Evolutionary conservation across 352 stramenopile species (phyloP).

Genomic region (Phytopythium aichiense): DNA sequence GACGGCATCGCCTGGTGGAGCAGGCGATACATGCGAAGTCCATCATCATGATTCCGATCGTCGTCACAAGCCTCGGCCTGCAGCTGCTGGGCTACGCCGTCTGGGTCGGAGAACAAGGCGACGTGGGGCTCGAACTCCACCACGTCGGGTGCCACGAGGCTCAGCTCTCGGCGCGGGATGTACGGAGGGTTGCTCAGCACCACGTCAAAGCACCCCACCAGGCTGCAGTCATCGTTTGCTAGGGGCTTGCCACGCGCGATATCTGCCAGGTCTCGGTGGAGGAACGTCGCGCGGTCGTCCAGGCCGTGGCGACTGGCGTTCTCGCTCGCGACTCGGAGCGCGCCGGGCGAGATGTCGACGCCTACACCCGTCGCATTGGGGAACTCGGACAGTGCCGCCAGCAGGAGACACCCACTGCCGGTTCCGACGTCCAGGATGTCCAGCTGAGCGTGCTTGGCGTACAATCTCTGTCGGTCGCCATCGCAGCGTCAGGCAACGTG

Average conservation of each 20-base stretch:
- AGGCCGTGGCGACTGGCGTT: slow-evolving; percentile 41
- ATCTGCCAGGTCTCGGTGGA: slow-evolving; percentile 22
- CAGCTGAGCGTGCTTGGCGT: slow-evolving; percentile 29
- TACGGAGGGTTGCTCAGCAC: slow-evolving; percentile 76
- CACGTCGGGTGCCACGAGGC: slow-evolving; percentile 55
- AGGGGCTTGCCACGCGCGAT: slow-evolving; percentile 1
- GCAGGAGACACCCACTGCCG: slow-evolving; percentile 59
- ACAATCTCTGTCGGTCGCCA: slow-evolving; percentile 14
- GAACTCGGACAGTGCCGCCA: slow-evolving; percentile 61
- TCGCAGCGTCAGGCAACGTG: slow-evolving; percentile 11
- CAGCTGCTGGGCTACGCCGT: slow-evolving; percentile 6
- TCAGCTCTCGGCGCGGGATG: slow-evolving; percentile 49
- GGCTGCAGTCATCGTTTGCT: background rate
- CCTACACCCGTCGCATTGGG: slow-evolving; percentile 46
- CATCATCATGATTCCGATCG: slow-evolving; percentile 17
- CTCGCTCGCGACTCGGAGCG: slow-evolving; percentile 41
- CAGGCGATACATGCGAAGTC: slow-evolving; percentile 50
- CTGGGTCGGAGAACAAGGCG: slow-evolving; percentile 62
- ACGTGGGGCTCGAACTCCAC: slow-evolving; percentile 65
- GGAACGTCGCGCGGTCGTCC: slow-evolving; percentile 18
- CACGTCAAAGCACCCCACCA: slow-evolving; percentile 55
- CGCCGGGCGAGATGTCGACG: slow-evolving; percentile 50
- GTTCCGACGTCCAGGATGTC: slow-evolving; percentile 69
- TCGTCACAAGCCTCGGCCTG: background rate
- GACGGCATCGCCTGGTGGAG: slow-evolving; percentile 28